phyloP scores from a whole-genome alignment of 441 rosid species.

The Croton laevigatus region DNA sequence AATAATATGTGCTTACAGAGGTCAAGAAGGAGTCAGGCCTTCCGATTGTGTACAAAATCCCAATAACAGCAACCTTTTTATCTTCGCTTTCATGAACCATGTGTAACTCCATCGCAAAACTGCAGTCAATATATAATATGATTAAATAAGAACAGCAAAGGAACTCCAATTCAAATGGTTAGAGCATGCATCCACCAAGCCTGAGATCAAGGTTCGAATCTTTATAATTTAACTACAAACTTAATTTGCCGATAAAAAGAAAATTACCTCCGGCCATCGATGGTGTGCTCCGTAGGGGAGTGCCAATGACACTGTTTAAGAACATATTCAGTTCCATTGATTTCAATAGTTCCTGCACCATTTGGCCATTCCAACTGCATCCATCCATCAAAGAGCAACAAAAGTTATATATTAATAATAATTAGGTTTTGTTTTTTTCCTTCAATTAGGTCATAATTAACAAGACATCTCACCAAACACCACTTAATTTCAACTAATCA shows the following conservation, averaged over 20 bases:
- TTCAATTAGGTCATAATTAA: too few relatives aligned
- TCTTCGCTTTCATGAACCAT: conserved; percentile 62
- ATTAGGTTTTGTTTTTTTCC: too few relatives aligned
- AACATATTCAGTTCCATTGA: conserved; percentile 51
- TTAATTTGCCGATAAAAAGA: too few relatives aligned
- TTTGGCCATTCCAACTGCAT: conserved; percentile 55
- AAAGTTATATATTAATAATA: too few relatives aligned
- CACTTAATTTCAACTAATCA: too few relatives aligned
- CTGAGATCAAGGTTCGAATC: too few relatives aligned
- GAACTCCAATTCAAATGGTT: too few relatives aligned
- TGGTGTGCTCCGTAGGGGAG: conserved; percentile 73
- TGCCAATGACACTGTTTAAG: conserved; percentile 78
- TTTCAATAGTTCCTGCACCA: conserved; percentile 47
- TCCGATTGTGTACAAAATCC: conserved; percentile 61
- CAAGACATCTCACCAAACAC: too few relatives aligned
- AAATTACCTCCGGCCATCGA: conserved; percentile 61
- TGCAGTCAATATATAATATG: conserved; percentile 22
- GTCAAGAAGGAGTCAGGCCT: conserved; percentile 56
- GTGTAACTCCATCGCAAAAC: conserved; percentile 61
- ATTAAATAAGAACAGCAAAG: too few relatives aligned
- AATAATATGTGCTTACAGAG: conserved; percentile 36
- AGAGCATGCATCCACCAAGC: too few relatives aligned
- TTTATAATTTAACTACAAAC: too few relatives aligned
- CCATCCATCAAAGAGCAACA: too few relatives aligned
- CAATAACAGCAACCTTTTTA: conserved; percentile 60